These are phyloP conservation scores for Pseudocercospora macadamiae DNA, from an alignment of 2,329 filamentous ascomycete species.

Conservation along the genomic window DNA sequence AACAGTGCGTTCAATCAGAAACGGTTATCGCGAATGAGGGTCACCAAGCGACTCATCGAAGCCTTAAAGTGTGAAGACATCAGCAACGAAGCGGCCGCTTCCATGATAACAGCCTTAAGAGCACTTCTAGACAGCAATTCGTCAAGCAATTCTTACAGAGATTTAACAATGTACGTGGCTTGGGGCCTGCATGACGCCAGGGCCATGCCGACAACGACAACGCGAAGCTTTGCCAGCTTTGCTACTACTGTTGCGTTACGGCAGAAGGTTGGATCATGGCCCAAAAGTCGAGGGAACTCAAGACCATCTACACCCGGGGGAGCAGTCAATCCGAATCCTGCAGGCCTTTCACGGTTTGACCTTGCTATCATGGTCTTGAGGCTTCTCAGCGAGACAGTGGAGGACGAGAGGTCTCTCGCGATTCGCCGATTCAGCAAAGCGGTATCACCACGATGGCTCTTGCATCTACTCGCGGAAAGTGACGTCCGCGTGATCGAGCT, in stretches of 20 bases:
- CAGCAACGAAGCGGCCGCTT: constrained; percentile 68
- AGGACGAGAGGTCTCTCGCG: constrained; percentile 30
- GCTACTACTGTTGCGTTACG: constrained; percentile 33
- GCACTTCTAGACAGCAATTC: constrained; percentile 78
- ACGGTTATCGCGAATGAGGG: constrained; percentile 84
- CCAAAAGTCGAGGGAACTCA: constrained; percentile 26
- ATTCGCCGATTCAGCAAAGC: constrained; percentile 79
- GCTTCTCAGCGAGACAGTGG: constrained; percentile 32
- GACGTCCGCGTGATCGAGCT: constrained; percentile 81
- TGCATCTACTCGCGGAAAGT: constrained; percentile 87
- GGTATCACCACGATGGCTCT: constrained; percentile 79
- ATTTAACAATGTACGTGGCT: constrained; percentile 87
- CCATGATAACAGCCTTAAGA: constrained; percentile 78
- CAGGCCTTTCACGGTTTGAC: constrained; percentile 31
- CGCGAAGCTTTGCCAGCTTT: constrained; percentile 34
- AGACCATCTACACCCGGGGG: constrained; percentile 34
- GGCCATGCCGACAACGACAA: constrained; percentile 33
- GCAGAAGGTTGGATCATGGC: constrained; percentile 35
- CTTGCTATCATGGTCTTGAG: constrained; percentile 35
- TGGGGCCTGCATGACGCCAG: constrained; percentile 77
- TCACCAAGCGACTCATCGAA: constrained; percentile 87
- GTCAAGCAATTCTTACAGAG: constrained; percentile 81
- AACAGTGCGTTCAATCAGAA: constrained; percentile 90
- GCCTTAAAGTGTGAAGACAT: constrained; percentile 85
- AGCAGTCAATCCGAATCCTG: constrained; percentile 1